Percentiles rank a stretch among this genome's conserved stretches.
Conservation (phyloP, 2,329 filamentous ascomycete genomes). For the Aspergillus sojae region DNA sequence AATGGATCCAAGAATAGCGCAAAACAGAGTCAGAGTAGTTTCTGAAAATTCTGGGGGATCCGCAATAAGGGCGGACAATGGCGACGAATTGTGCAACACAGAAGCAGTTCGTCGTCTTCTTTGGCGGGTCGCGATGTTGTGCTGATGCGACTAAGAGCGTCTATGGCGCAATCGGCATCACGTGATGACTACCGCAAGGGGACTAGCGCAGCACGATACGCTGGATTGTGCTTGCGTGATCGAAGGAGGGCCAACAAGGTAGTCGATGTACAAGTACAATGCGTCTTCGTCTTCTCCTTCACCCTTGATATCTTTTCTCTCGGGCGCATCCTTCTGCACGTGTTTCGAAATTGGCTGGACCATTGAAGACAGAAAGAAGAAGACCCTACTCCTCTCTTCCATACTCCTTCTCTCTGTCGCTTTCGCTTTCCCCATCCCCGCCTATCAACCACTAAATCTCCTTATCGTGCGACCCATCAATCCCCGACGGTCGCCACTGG, state of each 20-base stretch:
- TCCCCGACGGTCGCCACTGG: not conserved
- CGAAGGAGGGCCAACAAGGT: not conserved
- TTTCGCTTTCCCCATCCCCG: not conserved
- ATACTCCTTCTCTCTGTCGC: too few species aligned
- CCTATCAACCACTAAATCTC: not conserved
- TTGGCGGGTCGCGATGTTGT: not conserved
- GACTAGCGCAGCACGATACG: conserved; percentile 15
- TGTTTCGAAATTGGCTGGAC: conserved; percentile 10
- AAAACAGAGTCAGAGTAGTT: not conserved
- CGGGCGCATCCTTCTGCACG: conserved; percentile 8
- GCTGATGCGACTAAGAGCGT: conserved; percentile 16
- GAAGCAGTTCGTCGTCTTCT: not conserved
- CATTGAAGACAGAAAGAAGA: not conserved
- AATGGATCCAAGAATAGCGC: not conserved
- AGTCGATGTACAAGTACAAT: not conserved
- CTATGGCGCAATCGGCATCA: conserved; percentile 27
- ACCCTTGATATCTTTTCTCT: not conserved
- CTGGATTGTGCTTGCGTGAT: conserved; percentile 24
- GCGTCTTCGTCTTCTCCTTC: not conserved
- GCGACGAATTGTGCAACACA: conserved; percentile 18
- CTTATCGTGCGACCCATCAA: conserved; percentile 3
- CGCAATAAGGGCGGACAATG: conserved; percentile 17
- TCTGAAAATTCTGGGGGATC: conserved; percentile 12
- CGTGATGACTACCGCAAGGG: conserved; percentile 15
- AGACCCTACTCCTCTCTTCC: not conserved